These are phyloP conservation scores for Patellaria atrata DNA, from an alignment of 495 filamentous ascomycete species.

Conservation along the genomic window DNA sequence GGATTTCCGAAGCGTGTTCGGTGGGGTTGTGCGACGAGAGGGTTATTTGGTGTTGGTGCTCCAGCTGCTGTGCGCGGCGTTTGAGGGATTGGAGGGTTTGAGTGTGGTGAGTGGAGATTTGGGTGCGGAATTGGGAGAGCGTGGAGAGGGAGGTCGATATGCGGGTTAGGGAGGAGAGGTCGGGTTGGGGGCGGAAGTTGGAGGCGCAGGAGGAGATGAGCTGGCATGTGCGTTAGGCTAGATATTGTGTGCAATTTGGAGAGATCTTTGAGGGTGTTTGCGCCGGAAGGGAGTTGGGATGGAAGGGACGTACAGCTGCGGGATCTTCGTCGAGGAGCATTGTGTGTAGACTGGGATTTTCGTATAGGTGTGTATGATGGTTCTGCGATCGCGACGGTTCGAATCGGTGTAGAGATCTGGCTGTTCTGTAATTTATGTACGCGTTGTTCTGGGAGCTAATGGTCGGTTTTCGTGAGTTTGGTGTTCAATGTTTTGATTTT, in stretches of 20 bases:
- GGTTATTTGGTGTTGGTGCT: slow-evolving; percentile 55
- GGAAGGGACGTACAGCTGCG: slow-evolving; percentile 44
- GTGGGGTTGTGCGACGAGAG: slow-evolving; percentile 54
- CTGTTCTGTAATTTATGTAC: too few species aligned
- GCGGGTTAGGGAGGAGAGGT: slow-evolving; percentile 73
- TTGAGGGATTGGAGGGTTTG: slow-evolving; percentile 54
- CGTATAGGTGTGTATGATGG: too few species aligned
- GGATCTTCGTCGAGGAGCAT: slow-evolving; percentile 98
- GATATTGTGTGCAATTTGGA: background rate
- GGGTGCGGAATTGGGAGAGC: slow-evolving; percentile 61
- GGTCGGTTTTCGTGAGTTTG: too few species aligned
- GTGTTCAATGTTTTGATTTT: too few species aligned
- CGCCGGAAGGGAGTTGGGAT: slow-evolving; percentile 3
- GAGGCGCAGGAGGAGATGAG: slow-evolving; percentile 79
- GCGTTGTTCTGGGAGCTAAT: too few species aligned
- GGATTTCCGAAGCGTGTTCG: slow-evolving; percentile 65
- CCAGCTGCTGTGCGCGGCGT: slow-evolving; percentile 53
- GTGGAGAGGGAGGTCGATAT: slow-evolving; percentile 70
- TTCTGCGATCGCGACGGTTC: too few species aligned
- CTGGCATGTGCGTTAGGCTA: slow-evolving; percentile 31
- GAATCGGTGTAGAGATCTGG: too few species aligned
- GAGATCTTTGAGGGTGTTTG: slow-evolving; percentile 3
- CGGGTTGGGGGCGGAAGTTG: slow-evolving; percentile 87
- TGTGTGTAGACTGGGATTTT: slow-evolving; percentile 30
- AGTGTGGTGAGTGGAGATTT: slow-evolving; percentile 59